phyloP scores from a whole-genome alignment of 257 asterid species.

The Prunella vulgaris region DNA sequence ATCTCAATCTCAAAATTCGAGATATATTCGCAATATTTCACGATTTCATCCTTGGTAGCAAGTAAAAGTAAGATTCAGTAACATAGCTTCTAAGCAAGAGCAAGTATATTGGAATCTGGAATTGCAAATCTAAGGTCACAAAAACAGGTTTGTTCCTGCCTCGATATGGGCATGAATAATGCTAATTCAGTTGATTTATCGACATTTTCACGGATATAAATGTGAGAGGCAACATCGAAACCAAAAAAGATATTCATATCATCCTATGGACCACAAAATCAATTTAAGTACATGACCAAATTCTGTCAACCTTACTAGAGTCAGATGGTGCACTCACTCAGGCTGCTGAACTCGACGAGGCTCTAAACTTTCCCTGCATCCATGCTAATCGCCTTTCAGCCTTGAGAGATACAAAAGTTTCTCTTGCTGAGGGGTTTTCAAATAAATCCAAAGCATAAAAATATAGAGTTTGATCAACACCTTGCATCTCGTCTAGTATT shows the following conservation, averaged over 20 bases:
- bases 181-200: neutral
- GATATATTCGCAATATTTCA: no score
- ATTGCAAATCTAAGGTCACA: neutral
- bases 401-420: slow-evolving; percentile 65
- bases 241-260: neutral
- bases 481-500: slow-evolving; percentile 79
- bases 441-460: slow-evolving; percentile 77
- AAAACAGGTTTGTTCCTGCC: neutral
- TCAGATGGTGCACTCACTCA: slow-evolving; percentile 24
- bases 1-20: no score
- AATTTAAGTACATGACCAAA: no score
- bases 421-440: slow-evolving; percentile 71
- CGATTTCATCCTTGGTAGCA: no score
- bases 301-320: slow-evolving; percentile 16
- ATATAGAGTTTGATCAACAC: slow-evolving; percentile 65
- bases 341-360: slow-evolving; percentile 49
- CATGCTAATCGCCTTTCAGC: slow-evolving; percentile 68
- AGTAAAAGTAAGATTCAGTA: neutral
- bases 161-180: neutral
- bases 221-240: neutral
- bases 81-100: neutral
- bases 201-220: neutral
- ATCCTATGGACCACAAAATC: slow-evolving; percentile 21
- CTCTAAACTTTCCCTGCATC: slow-evolving; percentile 71
- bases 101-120: neutral